Percentiles rank a stretch among this genome's conserved stretches.
These are phyloP conservation scores for Calonectria honghensis DNA, from an alignment of 2,329 filamentous ascomycete genomes.

Conservation along the genomic window DNA sequence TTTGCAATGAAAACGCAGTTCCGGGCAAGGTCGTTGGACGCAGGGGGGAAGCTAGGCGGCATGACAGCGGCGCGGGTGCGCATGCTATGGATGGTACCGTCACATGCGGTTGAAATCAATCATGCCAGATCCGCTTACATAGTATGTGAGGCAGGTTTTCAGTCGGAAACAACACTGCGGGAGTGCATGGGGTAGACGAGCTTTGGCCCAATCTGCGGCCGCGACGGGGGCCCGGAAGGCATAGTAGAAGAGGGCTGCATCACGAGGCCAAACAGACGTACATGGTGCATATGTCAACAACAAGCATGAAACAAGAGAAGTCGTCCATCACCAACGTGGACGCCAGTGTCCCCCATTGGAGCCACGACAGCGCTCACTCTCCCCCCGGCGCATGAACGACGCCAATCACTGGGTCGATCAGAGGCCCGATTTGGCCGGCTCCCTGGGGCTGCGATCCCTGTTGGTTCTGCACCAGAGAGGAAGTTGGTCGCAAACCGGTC, in stretches of 20 bases:
- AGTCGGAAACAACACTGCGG: neutral
- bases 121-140: slow-evolving; percentile 23
- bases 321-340: slow-evolving; percentile 26
- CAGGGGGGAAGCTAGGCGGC: slow-evolving; percentile 15
- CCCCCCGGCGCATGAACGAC: slow-evolving; percentile 44
- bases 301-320: slow-evolving; percentile 41
- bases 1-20: slow-evolving; percentile 6
- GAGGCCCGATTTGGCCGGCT: slow-evolving; percentile 33
- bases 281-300: slow-evolving; percentile 42
- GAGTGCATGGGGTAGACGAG: slow-evolving; percentile 24
- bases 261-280: slow-evolving; percentile 40
- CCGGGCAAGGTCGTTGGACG: neutral
- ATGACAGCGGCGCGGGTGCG: slow-evolving; percentile 21
- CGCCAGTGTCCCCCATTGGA: slow-evolving; percentile 44
- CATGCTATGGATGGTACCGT: neutral
- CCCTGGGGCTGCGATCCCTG: slow-evolving; percentile 26
- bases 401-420: slow-evolving; percentile 48
- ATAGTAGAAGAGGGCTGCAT: slow-evolving; percentile 24
- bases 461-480: slow-evolving; percentile 26
- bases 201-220: neutral
- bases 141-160: neutral
- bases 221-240: neutral
- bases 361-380: slow-evolving; percentile 50
- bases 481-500: slow-evolving; percentile 34
- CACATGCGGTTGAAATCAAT: slow-evolving; percentile 11